Conservation (phyloP, 1,284 basidiomycete genomes). For the Sporisorium exsertum region DNA sequence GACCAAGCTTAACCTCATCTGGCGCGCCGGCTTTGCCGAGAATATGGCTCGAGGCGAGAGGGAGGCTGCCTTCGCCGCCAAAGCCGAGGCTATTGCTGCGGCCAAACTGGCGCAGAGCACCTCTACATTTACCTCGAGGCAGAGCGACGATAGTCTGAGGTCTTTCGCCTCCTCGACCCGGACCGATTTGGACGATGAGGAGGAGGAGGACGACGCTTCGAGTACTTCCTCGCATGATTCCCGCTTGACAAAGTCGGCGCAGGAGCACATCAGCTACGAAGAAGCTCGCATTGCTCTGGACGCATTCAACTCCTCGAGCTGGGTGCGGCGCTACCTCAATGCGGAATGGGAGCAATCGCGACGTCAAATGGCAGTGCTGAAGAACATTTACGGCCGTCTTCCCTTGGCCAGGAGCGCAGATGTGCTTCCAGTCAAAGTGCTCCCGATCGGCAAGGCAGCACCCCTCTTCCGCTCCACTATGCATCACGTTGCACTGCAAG, state of each 20-base stretch:
- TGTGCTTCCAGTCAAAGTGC: constrained; percentile 72
- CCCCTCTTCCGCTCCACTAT: constrained; percentile 82
- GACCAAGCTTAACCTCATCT: constrained; percentile 81
- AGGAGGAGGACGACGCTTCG: constrained; percentile 9
- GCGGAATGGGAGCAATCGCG: constrained; percentile 70
- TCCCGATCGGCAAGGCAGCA: constrained; percentile 73
- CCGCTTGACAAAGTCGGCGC: constrained; percentile 8
- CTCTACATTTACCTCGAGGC: constrained; percentile 35
- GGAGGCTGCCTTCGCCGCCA: constrained; percentile 84
- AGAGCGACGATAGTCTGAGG: constrained; percentile 10
- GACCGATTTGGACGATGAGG: constrained; percentile 12
- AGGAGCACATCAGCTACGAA: constrained; percentile 52
- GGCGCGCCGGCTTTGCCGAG: constrained; percentile 81
- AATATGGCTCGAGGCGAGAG: constrained; percentile 80
- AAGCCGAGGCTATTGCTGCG: constrained; percentile 72
- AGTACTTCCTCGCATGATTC: constrained; percentile 24
- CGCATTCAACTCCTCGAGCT: constrained; percentile 81
- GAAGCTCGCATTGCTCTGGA: constrained; percentile 82
- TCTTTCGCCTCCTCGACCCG: constrained; percentile 8
- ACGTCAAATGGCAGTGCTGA: constrained; percentile 71
- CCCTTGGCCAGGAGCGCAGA: constrained; percentile 37
- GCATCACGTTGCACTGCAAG: constrained; percentile 74
- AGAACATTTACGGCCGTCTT: constrained; percentile 64
- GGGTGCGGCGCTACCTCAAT: constrained; percentile 73
- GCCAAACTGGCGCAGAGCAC: constrained; percentile 69